Percentiles rank a stretch among this genome's conserved stretches.
These are phyloP conservation scores for Colletotrichum lupini DNA, from an alignment of 2,329 filamentous ascomycete genomes.

Conservation along the genomic window DNA sequence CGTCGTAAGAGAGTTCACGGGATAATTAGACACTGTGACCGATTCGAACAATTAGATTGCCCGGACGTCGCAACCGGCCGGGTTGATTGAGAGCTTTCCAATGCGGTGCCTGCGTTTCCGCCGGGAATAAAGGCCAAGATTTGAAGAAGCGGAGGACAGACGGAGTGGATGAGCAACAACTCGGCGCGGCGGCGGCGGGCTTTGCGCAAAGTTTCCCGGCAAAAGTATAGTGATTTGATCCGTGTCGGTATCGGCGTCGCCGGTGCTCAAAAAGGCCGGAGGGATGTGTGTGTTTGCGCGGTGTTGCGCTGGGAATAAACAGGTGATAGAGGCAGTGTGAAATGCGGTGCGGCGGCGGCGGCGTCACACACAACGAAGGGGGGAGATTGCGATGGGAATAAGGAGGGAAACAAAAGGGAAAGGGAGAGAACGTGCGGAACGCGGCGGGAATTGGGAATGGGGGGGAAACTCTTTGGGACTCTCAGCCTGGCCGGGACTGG, in stretches of 20 bases:
- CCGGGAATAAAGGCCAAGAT: slow-evolving; percentile 22
- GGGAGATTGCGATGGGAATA: slow-evolving; percentile 24
- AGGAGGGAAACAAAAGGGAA: slow-evolving; percentile 4
- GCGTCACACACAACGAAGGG: not conserved
- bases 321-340: slow-evolving; percentile 25
- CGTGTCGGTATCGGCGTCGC: not conserved
- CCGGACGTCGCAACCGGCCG: not conserved
- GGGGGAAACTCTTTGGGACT: too few relatives aligned
- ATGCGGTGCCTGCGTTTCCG: not conserved
- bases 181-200: too few relatives aligned
- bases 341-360: not conserved
- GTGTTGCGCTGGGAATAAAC: slow-evolving; percentile 36
- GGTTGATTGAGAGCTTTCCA: not conserved
- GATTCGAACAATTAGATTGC: not conserved
- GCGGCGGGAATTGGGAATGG: not conserved
- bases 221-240: not conserved
- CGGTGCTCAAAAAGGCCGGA: slow-evolving; percentile 3
- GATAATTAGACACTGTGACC: not conserved
- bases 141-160: not conserved
- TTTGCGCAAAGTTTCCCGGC: not conserved
- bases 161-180: not conserved
- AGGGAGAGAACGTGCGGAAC: not conserved
- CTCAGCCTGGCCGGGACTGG: too few relatives aligned
- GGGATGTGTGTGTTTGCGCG: not conserved
- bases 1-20: not conserved